phyloP scores from a whole-genome alignment of 805 yeast species.

The Danielia reshetovae region DNA sequence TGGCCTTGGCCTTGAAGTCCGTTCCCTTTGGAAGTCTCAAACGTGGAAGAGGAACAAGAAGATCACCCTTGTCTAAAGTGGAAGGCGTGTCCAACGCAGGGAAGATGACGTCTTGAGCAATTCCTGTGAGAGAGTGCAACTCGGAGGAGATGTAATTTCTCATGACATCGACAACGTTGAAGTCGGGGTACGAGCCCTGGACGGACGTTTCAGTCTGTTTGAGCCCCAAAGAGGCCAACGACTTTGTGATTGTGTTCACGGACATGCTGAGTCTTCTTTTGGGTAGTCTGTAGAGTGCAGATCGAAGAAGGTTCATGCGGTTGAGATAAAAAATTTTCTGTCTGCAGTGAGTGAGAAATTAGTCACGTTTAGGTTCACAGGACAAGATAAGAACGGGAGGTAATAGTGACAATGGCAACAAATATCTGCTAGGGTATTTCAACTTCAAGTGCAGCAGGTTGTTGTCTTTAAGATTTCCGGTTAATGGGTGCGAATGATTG shows the following conservation, averaged over 20 bases:
- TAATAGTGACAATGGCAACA: too few species aligned
- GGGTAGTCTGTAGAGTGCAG: constrained; percentile 1
- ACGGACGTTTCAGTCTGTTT: constrained; percentile 38
- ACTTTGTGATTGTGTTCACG: constrained; percentile 29
- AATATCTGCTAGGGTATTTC: too few species aligned
- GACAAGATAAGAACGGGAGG: too few species aligned
- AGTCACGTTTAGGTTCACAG: too few species aligned
- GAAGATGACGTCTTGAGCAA: constrained; percentile 63
- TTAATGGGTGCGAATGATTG: too few species aligned
- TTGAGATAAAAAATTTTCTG: constrained; percentile 2
- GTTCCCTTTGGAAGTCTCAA: constrained; percentile 65
- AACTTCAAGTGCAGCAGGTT: too few species aligned
- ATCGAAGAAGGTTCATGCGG: constrained; percentile 1
- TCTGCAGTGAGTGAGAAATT: too few species aligned
- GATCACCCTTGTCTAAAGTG: constrained; percentile 87
- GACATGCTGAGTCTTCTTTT: constrained; percentile 12
- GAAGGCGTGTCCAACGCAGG: constrained; percentile 87
- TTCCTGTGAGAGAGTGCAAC: constrained; percentile 68
- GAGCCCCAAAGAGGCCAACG: constrained; percentile 35
- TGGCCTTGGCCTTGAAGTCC: constrained; percentile 69
- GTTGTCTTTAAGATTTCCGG: too few species aligned
- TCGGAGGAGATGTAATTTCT: constrained; percentile 86
- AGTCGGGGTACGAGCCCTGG: constrained; percentile 67
- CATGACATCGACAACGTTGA: constrained; percentile 80
- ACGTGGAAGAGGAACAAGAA: constrained; percentile 89